phyloP scores from a whole-genome alignment of 495 filamentous ascomycete genomes.

The Melanomma pulvis-pyrius region DNA sequence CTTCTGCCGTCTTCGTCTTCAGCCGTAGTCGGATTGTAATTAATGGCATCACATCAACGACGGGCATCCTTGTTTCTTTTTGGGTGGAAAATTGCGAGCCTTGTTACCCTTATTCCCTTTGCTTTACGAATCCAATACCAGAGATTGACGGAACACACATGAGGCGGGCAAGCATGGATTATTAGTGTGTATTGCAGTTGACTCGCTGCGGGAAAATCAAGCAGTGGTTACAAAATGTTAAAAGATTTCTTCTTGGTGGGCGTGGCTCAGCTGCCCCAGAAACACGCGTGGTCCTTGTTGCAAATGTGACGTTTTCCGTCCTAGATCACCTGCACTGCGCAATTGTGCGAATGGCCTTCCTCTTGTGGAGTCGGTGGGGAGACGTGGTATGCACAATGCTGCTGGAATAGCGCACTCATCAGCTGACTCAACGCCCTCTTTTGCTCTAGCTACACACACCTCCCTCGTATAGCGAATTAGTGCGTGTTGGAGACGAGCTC shows the following conservation, averaged over 20 bases:
- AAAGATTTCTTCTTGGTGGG: background rate
- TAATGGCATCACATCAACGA: slow-evolving; percentile 29
- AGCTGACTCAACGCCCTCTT: background rate
- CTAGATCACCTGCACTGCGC: too few relatives aligned
- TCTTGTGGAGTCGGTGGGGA: background rate
- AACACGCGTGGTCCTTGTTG: background rate
- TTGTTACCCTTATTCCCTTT: slow-evolving; percentile 6
- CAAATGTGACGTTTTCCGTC: background rate
- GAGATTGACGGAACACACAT: background rate
- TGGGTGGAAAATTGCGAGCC: slow-evolving; percentile 5
- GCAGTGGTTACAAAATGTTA: slow-evolving; percentile 13
- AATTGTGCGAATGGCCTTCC: background rate
- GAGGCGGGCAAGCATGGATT: background rate
- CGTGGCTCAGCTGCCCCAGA: slow-evolving; percentile 3
- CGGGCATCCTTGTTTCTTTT: slow-evolving; percentile 4
- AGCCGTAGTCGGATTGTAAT: slow-evolving; percentile 30
- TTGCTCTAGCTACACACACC: background rate
- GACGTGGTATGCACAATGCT: background rate
- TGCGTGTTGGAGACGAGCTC: too few relatives aligned
- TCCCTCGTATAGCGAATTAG: too few relatives aligned
- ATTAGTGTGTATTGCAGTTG: slow-evolving; percentile 3
- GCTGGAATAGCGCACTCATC: background rate
- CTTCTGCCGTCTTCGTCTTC: slow-evolving; percentile 7
- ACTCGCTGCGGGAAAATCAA: background rate
- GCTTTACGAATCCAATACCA: slow-evolving; percentile 24